phyloP scores from a whole-genome alignment of 2,329 filamentous ascomycete species.

The Talaromyces sp. region DNA sequence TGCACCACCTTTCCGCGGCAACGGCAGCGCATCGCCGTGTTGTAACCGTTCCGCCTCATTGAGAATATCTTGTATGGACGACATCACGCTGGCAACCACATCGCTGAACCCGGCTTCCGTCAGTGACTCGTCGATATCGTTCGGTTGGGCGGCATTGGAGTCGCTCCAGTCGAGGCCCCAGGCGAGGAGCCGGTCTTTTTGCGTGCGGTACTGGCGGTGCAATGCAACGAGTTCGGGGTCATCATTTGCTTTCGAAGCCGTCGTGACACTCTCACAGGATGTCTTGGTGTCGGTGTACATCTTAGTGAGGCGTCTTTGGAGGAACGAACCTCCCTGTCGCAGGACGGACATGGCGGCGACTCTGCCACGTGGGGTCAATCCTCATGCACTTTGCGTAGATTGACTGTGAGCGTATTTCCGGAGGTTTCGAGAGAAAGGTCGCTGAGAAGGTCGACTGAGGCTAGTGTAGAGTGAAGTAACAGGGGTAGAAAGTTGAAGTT shows the following conservation, averaged over 20 bases:
- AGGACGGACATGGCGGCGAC: slow-evolving; percentile 42
- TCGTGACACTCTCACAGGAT: slow-evolving; percentile 52
- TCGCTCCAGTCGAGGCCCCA: slow-evolving; percentile 66
- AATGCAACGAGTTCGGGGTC: slow-evolving; percentile 52
- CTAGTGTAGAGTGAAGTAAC: neutral
- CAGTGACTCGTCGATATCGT: slow-evolving; percentile 59
- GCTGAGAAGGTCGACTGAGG: neutral
- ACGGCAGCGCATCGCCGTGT: slow-evolving; percentile 36
- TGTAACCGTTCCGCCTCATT: slow-evolving; percentile 58
- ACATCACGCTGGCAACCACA: slow-evolving; percentile 59
- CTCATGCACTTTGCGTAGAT: neutral
- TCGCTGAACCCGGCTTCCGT: slow-evolving; percentile 59
- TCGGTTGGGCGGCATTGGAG: slow-evolving; percentile 50
- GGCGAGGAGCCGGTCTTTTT: slow-evolving; percentile 58
- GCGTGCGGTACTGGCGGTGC: slow-evolving; percentile 57
- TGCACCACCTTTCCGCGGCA: slow-evolving; percentile 31
- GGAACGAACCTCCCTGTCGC: slow-evolving; percentile 38
- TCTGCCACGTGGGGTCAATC: neutral
- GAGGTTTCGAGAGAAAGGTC: neutral
- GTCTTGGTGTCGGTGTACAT: slow-evolving; percentile 62
- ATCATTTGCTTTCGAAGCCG: slow-evolving; percentile 43
- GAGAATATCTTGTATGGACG: slow-evolving; percentile 58
- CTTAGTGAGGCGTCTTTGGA: slow-evolving; percentile 51
- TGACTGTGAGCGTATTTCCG: neutral
- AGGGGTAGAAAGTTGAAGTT: neutral